Percentiles rank a stretch among this genome's conserved stretches.
Evolutionary conservation across 345 rosid species (phyloP).

Genomic region (Gynandropsis gynandra): DNA sequence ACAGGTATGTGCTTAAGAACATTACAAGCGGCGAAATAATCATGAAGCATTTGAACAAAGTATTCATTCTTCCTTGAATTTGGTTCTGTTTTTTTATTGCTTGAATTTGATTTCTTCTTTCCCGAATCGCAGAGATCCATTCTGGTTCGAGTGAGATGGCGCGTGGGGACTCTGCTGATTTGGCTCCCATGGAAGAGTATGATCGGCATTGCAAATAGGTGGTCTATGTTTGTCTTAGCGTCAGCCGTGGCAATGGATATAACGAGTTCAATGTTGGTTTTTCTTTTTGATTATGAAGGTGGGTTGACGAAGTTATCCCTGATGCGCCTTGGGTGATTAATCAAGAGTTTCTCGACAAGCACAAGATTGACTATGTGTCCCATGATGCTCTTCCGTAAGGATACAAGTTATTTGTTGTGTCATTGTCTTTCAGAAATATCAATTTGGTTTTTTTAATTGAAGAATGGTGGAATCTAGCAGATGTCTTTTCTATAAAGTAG

Average conservation of each 20-base stretch:
- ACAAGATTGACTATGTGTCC: constrained; percentile 70
- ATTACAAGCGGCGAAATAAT: no score
- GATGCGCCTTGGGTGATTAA: constrained; percentile 89
- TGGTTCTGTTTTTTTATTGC: no score
- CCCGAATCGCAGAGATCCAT: no score
- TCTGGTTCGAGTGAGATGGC: no score
- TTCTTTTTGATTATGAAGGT: constrained; percentile 28
- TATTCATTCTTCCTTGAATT: no score
- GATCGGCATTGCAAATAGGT: constrained; percentile 51
- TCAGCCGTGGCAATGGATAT: background rate
- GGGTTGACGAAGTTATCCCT: constrained; percentile 95
- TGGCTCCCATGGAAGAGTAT: no score
- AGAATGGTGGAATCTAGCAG: background rate
- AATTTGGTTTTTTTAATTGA: background rate
- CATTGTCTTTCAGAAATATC: background rate
- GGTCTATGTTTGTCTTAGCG: background rate
- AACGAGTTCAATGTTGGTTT: background rate
- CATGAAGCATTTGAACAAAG: no score
- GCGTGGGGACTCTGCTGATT: no score
- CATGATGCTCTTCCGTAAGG: constrained; percentile 78
- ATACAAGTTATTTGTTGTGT: background rate
- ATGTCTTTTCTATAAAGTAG: background rate
- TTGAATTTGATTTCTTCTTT: no score
- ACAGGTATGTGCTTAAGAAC: no score
- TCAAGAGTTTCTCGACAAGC: constrained; percentile 78